Conservation (phyloP, 805 yeast species). For the Cyberlindnera bimundalis region DNA sequence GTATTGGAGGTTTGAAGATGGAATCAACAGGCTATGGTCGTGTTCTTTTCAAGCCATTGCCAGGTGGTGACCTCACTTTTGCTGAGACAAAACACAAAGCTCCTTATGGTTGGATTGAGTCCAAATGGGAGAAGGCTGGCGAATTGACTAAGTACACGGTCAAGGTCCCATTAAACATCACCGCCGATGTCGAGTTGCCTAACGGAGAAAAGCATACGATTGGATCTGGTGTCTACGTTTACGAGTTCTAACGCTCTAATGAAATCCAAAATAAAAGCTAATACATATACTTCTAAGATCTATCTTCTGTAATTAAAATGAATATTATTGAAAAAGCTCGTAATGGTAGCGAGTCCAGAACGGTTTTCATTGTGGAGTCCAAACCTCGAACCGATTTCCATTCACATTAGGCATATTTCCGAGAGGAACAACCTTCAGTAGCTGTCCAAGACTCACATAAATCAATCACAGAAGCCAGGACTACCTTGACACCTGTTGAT, state of each 20-base stretch:
- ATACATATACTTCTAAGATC: not conserved
- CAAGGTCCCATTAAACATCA: slow-evolving; percentile 16
- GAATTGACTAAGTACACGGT: slow-evolving; percentile 10
- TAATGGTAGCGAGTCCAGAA: no score
- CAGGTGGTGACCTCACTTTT: slow-evolving; percentile 16
- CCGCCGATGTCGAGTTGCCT: slow-evolving; percentile 16
- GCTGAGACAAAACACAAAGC: slow-evolving; percentile 16
- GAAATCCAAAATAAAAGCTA: no score
- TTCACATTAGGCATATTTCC: no score
- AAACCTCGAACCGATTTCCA: no score
- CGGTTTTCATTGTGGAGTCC: no score
- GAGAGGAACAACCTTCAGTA: no score
- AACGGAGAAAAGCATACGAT: slow-evolving; percentile 6
- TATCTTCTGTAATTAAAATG: not conserved
- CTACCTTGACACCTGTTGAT: no score
- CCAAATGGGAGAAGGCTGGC: slow-evolving; percentile 12
- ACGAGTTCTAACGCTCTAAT: not conserved
- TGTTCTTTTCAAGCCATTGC: slow-evolving; percentile 15
- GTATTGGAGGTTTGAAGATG: slow-evolving; percentile 18
- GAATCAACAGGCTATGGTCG: slow-evolving; percentile 9
- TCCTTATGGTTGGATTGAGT: slow-evolving; percentile 19
- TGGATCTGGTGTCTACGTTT: slow-evolving; percentile 11
- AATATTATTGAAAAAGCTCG: no score
- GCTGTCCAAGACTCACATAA: no score
- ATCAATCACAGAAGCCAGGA: no score